Evolutionary conservation across 208 protist genomes (phyloP), one percentile per base, ranked within the genome.

Genomic region (Crithidia sp.): DNA sequence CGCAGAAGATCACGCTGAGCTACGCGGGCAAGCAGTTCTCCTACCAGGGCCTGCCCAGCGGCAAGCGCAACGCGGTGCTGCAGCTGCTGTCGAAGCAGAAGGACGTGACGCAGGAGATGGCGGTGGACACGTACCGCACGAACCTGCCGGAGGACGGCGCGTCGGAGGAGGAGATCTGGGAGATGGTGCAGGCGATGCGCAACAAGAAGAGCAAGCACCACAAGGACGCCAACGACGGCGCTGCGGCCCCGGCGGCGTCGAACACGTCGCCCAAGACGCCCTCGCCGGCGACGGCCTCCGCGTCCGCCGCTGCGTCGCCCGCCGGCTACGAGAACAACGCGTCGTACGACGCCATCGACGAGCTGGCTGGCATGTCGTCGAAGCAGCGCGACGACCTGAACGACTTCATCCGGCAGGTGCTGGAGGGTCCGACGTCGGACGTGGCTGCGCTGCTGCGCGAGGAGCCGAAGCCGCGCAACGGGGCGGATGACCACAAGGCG

Each of bases 321-420:
- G 37, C 63, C 8, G 63, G 47, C 10, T 2, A 49, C 12, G 63
- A 68, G 63, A 47, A 39, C 47, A 53, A 54, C 55, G n/a, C 59
- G 2, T 41, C 28, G 50, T 65, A 78, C 39, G 76, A 77, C 28
- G 80, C 86, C 28, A 67, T 85, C 45, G 81, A 87, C 16, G 86
- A 93, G 64, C 59, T 89, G 64, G 67, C 55, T 12, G 66, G 75
- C 67, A 90, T 95, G 86, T 82, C 84, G 4, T 60, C 77, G 17
- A 83, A 89, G 76, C 79, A 93, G 76, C 82, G 84, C 59, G 77
- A 92, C 13, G 80, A 86, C 54, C 71, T 93, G 57, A 85, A 92
- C 74, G 83, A 90, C 59, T 95, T 93, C 68, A 95, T 95, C 43
- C 70, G 76, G 40, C 83, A 90, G 65, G 86, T 93, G 52, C 82